Conservation (phyloP, 2,329 filamentous ascomycete genomes). For the Fusarium ramigenum region DNA sequence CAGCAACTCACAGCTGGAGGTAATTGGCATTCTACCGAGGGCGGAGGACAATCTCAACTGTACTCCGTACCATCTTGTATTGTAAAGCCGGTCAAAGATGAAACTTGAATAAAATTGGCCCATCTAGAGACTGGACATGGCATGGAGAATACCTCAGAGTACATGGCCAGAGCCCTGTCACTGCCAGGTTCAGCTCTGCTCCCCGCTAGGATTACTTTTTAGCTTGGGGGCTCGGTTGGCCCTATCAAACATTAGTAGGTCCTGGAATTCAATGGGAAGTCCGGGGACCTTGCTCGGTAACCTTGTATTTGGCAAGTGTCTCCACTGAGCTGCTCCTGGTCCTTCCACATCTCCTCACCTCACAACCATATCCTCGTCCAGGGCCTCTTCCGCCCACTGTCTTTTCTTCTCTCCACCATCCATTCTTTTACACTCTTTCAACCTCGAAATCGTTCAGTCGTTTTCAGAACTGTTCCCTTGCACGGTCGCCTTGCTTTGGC, state of each 20-base stretch:
- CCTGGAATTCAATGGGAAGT: constrained; percentile 19
- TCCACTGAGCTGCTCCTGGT: constrained; percentile 11
- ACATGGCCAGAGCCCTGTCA: constrained; percentile 9
- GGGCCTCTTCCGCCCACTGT: constrained; percentile 5
- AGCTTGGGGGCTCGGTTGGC: constrained; percentile 26
- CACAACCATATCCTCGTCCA: constrained; percentile 22
- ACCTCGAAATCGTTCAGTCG: constrained; percentile 18
- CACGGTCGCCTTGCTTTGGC: constrained; percentile 33
- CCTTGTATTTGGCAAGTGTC: not conserved
- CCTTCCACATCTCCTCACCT: constrained; percentile 25
- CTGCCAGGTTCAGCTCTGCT: constrained; percentile 25
- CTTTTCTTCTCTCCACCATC: constrained; percentile 15
- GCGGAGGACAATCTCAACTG: not conserved
- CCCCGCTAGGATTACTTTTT: constrained; percentile 7
- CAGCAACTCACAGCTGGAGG: not conserved
- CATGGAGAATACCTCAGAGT: constrained; percentile 14
- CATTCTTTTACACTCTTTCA: constrained; percentile 23
- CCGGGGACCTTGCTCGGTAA: constrained; percentile 23
- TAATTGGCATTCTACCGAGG: not conserved
- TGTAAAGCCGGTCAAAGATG: constrained; percentile 5
- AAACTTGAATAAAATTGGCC: constrained; percentile 9
- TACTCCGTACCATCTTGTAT: constrained; percentile 14
- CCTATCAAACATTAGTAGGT: constrained; percentile 31
- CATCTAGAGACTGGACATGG: not conserved
- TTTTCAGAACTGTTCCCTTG: constrained; percentile 34